Conservation (phyloP, 164 flowering plant genomes). For the Cinnamomum chago region DNA sequence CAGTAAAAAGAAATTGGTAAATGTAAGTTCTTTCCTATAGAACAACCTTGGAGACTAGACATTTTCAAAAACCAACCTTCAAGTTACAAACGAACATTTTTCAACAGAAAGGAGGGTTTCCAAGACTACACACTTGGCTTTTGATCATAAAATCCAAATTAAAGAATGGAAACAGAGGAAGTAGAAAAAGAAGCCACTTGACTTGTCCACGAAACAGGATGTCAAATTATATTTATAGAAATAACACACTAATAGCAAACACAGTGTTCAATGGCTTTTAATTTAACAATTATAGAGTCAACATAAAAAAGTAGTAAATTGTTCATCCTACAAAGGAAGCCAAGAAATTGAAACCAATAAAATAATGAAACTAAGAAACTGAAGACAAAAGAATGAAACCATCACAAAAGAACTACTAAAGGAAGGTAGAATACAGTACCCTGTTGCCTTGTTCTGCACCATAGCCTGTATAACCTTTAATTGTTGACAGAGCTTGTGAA, state of each 20-base stretch:
- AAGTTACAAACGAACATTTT: no score
- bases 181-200: background rate
- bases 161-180: background rate
- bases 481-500: constrained; percentile 52
- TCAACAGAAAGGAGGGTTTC: background rate
- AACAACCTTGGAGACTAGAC: background rate
- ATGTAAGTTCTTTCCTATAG: background rate
- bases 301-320: no score
- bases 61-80: background rate
- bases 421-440: constrained; percentile 29
- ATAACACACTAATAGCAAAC: no score
- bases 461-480: constrained; percentile 70
- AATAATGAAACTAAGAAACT: no score
- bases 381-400: no score
- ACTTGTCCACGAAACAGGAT: background rate
- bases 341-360: no score
- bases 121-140: background rate
- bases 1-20: no score
- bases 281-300: no score
- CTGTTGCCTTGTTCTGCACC: constrained; percentile 87
- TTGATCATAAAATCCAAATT: background rate
- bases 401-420: no score
- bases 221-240: no score
- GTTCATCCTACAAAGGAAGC: no score
- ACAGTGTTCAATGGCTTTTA: no score